Base-by-base conservation (phyloP, 2,329 filamentous ascomycete genomes). In the Exserohilum turcica region DNA sequence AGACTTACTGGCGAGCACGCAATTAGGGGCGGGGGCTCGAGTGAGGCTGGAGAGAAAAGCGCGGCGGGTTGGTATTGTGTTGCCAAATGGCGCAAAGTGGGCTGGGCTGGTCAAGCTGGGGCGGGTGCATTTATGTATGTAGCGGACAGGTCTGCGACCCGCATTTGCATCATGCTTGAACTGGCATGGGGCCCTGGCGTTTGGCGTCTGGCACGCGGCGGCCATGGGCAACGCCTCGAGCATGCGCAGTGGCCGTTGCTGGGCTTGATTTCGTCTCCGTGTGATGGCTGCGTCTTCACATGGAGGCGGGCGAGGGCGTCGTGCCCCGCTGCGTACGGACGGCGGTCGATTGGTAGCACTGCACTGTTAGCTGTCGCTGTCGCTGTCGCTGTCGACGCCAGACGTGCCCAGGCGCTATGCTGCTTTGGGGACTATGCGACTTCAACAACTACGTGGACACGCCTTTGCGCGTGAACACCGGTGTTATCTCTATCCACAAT, bases 41-140 rank as follows among this genome's bases (percentile, higher is more conserved):
- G 33, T 49, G 45, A 47, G 52, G 39, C 37, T 45, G 43, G 29
- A 33, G 33, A 42, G 37, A 36, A 31, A 36, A 32, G 50, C 16
- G 31, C 6, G 36, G 36, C 24, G 37, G 28, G 33, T 35, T 53
- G 27, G 43, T 38, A 8, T 31, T 29, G 47, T 48, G 38, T 40
- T 35, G 52, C 53, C 56, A 61, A 64, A 60, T 53, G 57, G 58
- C 59, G 61, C 63, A 61, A 59, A 47, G 52, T 49, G 31, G 49
- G 50, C 50, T 43, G 47, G 50, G 29, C 31, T 32, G 32, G 52
- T 48, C 51, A 54, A 56, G 56, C 56, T 49, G 63, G 59, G 61
- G 57, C 48, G 57, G 21, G 51, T 46, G 60, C 57, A 56, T 54
- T 68, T 70, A 70, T 67, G 64, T 70, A 70, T 67, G 64, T 70